Percentiles rank a stretch among this genome's conserved stretches.
phyloP scores from a whole-genome alignment of 2,329 filamentous ascomycete genomes.

The Tolypocladium cylindrosporum region DNA sequence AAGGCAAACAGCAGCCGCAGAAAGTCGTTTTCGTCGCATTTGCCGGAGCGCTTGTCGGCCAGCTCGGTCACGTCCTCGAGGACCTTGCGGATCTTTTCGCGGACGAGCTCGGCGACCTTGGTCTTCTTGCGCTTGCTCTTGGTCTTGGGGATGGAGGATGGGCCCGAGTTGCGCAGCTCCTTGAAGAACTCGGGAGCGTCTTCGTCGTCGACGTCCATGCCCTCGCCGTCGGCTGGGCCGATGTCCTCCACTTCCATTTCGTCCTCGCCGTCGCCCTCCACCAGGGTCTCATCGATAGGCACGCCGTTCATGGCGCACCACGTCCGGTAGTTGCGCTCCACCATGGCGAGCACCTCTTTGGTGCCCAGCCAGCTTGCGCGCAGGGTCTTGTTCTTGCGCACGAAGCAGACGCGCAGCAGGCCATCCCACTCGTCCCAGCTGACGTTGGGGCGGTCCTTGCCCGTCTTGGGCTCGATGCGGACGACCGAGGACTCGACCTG shows the following conservation, averaged over 20 bases:
- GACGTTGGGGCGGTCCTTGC: constrained; percentile 67
- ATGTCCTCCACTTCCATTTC: constrained; percentile 28
- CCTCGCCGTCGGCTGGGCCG: constrained; percentile 31
- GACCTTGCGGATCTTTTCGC: constrained; percentile 77
- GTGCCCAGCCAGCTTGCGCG: constrained; percentile 73
- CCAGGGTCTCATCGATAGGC: constrained; percentile 57
- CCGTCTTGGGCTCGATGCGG: constrained; percentile 77
- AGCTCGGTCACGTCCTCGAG: constrained; percentile 72
- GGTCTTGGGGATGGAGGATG: constrained; percentile 36
- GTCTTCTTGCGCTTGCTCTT: constrained; percentile 67
- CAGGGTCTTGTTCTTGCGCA: constrained; percentile 82
- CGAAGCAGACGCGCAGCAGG: constrained; percentile 60
- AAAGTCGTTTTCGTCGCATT: constrained; percentile 92
- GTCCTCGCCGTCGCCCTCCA: constrained; percentile 33
- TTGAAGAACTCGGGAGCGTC: constrained; percentile 81
- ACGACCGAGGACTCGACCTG: constrained; percentile 89
- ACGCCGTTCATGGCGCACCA: constrained; percentile 86
- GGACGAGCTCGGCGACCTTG: constrained; percentile 71
- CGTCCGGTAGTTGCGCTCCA: constrained; percentile 80
- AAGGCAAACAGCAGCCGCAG: constrained; percentile 71
- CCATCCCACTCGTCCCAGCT: constrained; percentile 95
- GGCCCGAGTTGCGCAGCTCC: constrained; percentile 38
- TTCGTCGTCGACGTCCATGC: constrained; percentile 51
- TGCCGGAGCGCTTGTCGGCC: constrained; percentile 69
- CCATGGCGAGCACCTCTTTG: constrained; percentile 68